Evolutionary conservation across 306 rosid species (phyloP).

Genomic region (Lablab purpureus): DNA sequence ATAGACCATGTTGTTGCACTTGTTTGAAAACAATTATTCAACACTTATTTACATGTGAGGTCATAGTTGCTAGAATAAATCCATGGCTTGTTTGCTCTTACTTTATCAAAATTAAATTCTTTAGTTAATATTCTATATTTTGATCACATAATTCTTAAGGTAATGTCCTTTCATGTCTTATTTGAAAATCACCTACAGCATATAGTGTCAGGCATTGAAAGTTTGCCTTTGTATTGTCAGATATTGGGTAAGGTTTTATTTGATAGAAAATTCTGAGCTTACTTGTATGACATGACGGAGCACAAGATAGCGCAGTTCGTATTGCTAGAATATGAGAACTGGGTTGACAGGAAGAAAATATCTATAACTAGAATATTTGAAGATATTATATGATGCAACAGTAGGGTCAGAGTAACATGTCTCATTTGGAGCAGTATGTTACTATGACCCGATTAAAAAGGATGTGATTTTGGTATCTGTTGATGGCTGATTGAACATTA

Average conservation of each 20-base stretch:
- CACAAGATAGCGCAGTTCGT: conserved; percentile 12
- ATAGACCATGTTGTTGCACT: neutral
- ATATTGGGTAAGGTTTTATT: conserved; percentile 2
- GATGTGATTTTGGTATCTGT: conserved; percentile 32
- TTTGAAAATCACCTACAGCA: neutral
- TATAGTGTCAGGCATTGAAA: neutral
- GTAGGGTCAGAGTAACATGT: conserved; percentile 1
- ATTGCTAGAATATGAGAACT: neutral
- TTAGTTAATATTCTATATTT: neutral
- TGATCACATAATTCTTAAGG: conserved; percentile 12
- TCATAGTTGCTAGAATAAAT: conserved; percentile 3
- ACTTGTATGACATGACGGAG: neutral
- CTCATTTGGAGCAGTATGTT: conserved; percentile 18
- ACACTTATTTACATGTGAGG: neutral
- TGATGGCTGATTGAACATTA: conserved; percentile 22
- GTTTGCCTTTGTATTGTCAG: neutral
- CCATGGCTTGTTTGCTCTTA: conserved; percentile 21
- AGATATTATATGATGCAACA: neutral
- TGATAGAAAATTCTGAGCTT: conserved; percentile 21
- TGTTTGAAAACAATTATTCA: neutral
- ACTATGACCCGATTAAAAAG: neutral
- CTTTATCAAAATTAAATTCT: conserved; percentile 2
- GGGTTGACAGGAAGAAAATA: conserved; percentile 32
- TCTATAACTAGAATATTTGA: conserved; percentile 21
- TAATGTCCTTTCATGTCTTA: neutral